Conservation (phyloP, 2,329 filamentous ascomycete species). For the Cercospora beticola region DNA sequence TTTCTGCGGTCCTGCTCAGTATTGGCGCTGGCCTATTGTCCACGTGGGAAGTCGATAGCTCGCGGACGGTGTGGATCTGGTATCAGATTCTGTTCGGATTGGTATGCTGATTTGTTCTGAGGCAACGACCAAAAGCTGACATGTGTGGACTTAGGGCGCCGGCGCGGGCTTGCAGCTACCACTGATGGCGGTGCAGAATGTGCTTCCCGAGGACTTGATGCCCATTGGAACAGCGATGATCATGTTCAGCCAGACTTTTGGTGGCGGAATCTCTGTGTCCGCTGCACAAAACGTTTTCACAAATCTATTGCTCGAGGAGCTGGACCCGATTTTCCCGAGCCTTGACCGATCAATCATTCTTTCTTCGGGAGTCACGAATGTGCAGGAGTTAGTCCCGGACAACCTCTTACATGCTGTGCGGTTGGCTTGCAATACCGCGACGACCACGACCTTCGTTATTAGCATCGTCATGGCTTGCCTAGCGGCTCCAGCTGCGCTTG, state of each 20-base stretch:
- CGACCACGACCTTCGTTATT: slow-evolving; percentile 60
- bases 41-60: slow-evolving; percentile 41
- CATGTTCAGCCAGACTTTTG: slow-evolving; percentile 45
- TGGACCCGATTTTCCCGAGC: slow-evolving; percentile 1
- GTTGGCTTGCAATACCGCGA: slow-evolving; percentile 60
- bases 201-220: slow-evolving; percentile 37
- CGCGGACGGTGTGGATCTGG: slow-evolving; percentile 31
- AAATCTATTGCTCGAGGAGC: slow-evolving; percentile 20
- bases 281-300: slow-evolving; percentile 46
- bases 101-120: slow-evolving; percentile 44
- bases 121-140: slow-evolving; percentile 37
- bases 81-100: slow-evolving; percentile 49
- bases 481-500: slow-evolving; percentile 53
- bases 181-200: slow-evolving; percentile 41
- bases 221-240: slow-evolving; percentile 41
- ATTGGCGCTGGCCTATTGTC: slow-evolving; percentile 43
- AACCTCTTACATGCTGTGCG: slow-evolving; percentile 55
- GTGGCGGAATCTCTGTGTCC: slow-evolving; percentile 45
- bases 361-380: slow-evolving; percentile 55
- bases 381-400: slow-evolving; percentile 53
- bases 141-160: slow-evolving; percentile 41
- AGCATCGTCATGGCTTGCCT: slow-evolving; percentile 54
- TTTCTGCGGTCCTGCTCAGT: slow-evolving; percentile 3
- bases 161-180: slow-evolving; percentile 46
- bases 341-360: slow-evolving; percentile 32